These are phyloP conservation scores for Aspergillus candidus DNA, from an alignment of 2,329 filamentous ascomycete species.

Conservation along the genomic window DNA sequence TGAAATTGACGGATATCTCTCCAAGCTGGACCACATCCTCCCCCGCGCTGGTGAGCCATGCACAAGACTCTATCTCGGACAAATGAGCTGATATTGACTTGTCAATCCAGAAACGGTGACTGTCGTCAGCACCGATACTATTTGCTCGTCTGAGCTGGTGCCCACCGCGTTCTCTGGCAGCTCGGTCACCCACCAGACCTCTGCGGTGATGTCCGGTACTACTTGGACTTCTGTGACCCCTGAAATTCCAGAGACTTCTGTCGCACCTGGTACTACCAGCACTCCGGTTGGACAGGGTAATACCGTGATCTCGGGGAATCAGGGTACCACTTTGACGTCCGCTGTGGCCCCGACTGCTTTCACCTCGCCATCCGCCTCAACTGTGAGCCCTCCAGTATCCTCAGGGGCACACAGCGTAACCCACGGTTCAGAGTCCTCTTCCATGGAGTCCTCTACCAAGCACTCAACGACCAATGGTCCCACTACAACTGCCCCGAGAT, in stretches of 20 bases:
- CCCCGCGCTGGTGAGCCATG: too few species aligned
- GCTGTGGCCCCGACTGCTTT: not conserved
- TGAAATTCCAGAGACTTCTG: not conserved
- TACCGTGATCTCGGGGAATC: not conserved
- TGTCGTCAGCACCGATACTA: too few species aligned
- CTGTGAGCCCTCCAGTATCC: not conserved
- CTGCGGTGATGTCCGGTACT: slow-evolving; percentile 1
- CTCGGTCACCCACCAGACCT: not conserved
- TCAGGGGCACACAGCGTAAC: not conserved
- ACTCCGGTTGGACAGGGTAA: not conserved
- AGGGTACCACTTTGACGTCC: slow-evolving; percentile 1
- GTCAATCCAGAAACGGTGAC: too few species aligned
- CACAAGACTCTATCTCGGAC: too few species aligned
- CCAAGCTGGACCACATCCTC: too few species aligned
- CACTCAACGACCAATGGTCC: not conserved
- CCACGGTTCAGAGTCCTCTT: not conserved
- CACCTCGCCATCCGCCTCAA: not conserved
- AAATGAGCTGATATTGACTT: too few species aligned
- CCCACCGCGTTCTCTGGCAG: not conserved
- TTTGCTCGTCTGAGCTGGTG: too few species aligned
- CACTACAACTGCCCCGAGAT: not conserved
- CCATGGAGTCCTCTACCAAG: not conserved
- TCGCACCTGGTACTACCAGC: slow-evolving; percentile 1
- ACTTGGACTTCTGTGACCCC: slow-evolving; percentile 1
- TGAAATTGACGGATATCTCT: too few species aligned